These are phyloP conservation scores for Excoecaria agallocha DNA, from an alignment of 345 rosid genomes.

Conservation along the genomic window DNA sequence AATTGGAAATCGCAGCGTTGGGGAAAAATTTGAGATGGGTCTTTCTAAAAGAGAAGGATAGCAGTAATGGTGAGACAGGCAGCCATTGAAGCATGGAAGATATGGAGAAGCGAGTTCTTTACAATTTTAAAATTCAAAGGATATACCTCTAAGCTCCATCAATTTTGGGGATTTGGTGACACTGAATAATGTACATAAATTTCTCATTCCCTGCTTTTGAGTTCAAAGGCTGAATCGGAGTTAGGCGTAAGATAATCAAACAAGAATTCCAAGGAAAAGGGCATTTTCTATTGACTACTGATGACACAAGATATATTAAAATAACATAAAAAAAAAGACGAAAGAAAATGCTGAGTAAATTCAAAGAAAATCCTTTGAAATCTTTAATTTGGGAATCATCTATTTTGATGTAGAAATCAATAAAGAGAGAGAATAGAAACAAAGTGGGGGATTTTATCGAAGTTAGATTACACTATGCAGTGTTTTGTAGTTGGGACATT, in stretches of 20 bases:
- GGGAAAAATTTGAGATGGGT: conserved; percentile 34
- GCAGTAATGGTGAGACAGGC: conserved; percentile 36
- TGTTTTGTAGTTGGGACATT: not conserved
- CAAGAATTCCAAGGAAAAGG: not conserved
- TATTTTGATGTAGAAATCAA: not conserved
- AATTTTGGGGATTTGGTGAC: not conserved
- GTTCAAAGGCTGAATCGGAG: not conserved
- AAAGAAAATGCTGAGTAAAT: too few species aligned
- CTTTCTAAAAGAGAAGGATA: conserved; percentile 30
- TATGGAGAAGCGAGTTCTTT: not conserved
- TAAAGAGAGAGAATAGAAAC: not conserved
- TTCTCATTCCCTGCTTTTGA: not conserved
- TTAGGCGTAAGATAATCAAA: not conserved
- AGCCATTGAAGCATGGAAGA: conserved; percentile 37
- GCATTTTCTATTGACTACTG: not conserved
- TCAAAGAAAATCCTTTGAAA: not conserved
- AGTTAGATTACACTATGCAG: not conserved
- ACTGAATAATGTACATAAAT: not conserved
- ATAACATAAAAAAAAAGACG: not conserved
- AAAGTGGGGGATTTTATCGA: conserved; percentile 24
- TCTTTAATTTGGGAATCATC: not conserved
- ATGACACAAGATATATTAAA: not conserved
- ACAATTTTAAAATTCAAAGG: not conserved
- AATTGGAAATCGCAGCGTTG: conserved; percentile 10
- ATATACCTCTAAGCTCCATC: not conserved